phyloP scores from a whole-genome alignment of 805 yeast genomes.

The Yarrowia bubula region DNA sequence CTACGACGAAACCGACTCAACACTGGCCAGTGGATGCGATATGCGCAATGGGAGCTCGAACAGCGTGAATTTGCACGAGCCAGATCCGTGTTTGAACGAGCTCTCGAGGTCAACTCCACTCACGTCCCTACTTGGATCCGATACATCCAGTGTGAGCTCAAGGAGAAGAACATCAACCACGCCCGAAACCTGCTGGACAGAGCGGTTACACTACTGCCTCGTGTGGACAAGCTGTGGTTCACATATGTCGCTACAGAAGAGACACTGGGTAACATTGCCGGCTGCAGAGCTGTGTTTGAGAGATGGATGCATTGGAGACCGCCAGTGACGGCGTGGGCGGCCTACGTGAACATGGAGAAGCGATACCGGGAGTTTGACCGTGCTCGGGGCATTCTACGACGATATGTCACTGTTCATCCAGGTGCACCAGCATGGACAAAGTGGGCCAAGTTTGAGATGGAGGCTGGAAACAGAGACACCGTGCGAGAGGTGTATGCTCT shows the following conservation, averaged over 20 bases:
- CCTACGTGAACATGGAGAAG: slow-evolving; percentile 69
- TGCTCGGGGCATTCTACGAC: slow-evolving; percentile 57
- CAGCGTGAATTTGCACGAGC: slow-evolving; percentile 78
- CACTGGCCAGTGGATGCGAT: slow-evolving; percentile 85
- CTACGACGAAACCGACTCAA: slow-evolving; percentile 78
- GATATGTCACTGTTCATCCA: slow-evolving; percentile 56
- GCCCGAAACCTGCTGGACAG: slow-evolving; percentile 83
- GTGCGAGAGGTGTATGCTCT: slow-evolving; percentile 65
- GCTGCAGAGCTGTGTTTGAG: slow-evolving; percentile 64
- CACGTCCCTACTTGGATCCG: slow-evolving; percentile 83
- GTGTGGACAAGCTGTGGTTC: slow-evolving; percentile 84
- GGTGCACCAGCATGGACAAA: slow-evolving; percentile 60
- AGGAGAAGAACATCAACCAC: slow-evolving; percentile 72
- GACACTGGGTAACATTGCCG: slow-evolving; percentile 58
- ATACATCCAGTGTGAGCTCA: slow-evolving; percentile 75
- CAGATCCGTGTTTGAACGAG: slow-evolving; percentile 84
- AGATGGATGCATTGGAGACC: slow-evolving; percentile 86
- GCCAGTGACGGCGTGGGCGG: slow-evolving; percentile 60
- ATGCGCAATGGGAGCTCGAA: slow-evolving; percentile 82
- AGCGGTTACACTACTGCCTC: slow-evolving; percentile 69
- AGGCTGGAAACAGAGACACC: slow-evolving; percentile 46
- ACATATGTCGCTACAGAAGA: slow-evolving; percentile 81
- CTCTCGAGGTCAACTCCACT: slow-evolving; percentile 69
- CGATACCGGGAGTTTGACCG: slow-evolving; percentile 59
- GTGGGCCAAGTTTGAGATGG: slow-evolving; percentile 73